Evolutionary conservation across 345 rosid species (phyloP).

Genomic region (Eutrema yunnanense): DNA sequence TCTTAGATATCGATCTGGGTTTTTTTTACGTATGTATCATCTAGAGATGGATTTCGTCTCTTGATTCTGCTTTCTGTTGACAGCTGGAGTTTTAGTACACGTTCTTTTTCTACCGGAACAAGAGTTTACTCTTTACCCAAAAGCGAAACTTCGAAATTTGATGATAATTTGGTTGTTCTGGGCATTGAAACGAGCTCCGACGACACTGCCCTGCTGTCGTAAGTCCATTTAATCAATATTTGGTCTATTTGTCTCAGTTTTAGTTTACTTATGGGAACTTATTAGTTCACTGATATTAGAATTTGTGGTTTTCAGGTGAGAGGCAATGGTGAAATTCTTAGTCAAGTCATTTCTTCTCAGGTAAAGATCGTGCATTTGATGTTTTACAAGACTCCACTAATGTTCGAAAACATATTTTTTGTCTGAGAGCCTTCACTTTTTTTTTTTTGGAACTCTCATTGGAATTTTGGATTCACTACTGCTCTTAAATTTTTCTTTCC

Average conservation of each 20-base stretch:
- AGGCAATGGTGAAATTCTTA: slow-evolving; percentile 76
- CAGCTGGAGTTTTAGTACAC: no score
- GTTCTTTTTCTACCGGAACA: background rate
- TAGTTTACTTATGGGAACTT: background rate
- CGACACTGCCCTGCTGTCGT: slow-evolving; percentile 94
- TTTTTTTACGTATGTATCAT: no score
- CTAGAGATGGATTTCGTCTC: no score
- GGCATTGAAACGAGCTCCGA: slow-evolving; percentile 98
- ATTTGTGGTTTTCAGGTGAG: slow-evolving; percentile 44
- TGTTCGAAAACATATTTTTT: background rate
- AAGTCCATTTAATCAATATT: slow-evolving; percentile 12
- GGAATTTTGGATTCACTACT: no score
- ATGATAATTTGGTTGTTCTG: slow-evolving; percentile 62
- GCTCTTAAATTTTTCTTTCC: no score
- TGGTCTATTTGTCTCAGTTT: no score
- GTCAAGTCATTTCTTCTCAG: slow-evolving; percentile 97
- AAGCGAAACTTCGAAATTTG: background rate
- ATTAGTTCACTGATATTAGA: background rate
- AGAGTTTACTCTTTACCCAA: background rate
- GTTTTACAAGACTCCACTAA: background rate
- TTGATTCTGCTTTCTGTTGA: no score
- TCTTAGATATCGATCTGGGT: no score
- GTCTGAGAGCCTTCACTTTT: no score
- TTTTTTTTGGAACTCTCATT: no score
- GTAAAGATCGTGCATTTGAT: slow-evolving; percentile 33